phyloP scores from a whole-genome alignment of 176 grass and related monocot species.

The Bothriochloa decipiens region DNA sequence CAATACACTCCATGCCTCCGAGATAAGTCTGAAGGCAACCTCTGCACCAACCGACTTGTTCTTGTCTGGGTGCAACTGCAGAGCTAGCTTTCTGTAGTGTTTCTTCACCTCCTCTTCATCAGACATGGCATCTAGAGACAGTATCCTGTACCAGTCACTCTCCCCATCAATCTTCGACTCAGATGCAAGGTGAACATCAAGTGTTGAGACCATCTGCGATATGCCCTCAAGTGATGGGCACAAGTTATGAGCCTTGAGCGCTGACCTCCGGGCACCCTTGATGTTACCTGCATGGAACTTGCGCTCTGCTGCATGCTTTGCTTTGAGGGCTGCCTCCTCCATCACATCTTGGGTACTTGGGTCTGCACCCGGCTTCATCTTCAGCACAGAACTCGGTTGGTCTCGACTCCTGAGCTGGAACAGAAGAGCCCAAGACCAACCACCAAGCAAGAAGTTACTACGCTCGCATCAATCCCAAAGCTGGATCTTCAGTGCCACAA shows the following conservation, averaged over 20 bases:
- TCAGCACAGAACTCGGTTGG: constrained; percentile 12
- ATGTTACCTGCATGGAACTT: constrained; percentile 54
- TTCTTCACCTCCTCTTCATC: constrained; percentile 79
- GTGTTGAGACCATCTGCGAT: constrained; percentile 67
- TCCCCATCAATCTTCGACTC: constrained; percentile 62
- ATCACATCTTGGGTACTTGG: constrained; percentile 3
- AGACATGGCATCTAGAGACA: constrained; percentile 42
- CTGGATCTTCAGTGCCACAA: background rate
- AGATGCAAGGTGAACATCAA: constrained; percentile 68
- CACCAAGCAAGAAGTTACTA: constrained; percentile 28
- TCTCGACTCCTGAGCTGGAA: constrained; percentile 45
- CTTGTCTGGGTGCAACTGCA: constrained; percentile 74
- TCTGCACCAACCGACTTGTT: constrained; percentile 75
- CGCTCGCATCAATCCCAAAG: constrained; percentile 9
- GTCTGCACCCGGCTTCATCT: constrained; percentile 39
- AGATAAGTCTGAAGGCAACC: constrained; percentile 76
- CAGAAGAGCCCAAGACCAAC: constrained; percentile 33
- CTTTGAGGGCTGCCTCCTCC: constrained; percentile 60
- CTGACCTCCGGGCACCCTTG: constrained; percentile 60
- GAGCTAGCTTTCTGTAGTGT: constrained; percentile 67
- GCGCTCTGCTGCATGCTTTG: constrained; percentile 56
- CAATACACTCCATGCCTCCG: constrained; percentile 70
- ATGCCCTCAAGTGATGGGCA: constrained; percentile 63
- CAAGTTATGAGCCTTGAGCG: constrained; percentile 64
- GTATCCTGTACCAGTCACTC: constrained; percentile 76